phyloP scores from a whole-genome alignment of 768 basidiomycete species.

The Dendrothele bispora region DNA sequence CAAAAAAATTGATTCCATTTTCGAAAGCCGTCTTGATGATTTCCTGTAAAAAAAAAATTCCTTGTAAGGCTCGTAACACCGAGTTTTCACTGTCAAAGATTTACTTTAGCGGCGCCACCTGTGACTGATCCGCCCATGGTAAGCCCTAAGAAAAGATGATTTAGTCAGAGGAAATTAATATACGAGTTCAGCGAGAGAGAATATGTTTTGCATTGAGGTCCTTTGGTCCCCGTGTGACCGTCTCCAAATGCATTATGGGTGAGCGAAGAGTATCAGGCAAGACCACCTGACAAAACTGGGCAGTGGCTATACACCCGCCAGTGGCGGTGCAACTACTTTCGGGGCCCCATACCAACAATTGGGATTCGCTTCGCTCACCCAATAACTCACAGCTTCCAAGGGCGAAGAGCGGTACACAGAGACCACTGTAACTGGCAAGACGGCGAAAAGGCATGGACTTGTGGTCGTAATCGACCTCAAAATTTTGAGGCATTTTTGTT shows the following conservation, averaged over 20 bases:
- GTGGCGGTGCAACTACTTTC: no score
- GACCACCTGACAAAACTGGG: no score
- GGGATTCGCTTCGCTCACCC: no score
- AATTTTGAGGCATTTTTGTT: no score
- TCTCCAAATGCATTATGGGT: no score
- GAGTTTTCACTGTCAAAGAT: slow-evolving; percentile 7
- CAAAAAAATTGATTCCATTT: slow-evolving; percentile 74
- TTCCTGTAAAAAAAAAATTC: slow-evolving; percentile 44
- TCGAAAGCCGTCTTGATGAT: slow-evolving; percentile 80
- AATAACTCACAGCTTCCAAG: slow-evolving; percentile 48
- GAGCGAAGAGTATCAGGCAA: no score
- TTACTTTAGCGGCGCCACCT: slow-evolving; percentile 75
- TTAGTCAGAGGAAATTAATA: background rate
- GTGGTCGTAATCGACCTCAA: slow-evolving; percentile 31
- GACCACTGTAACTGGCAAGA: slow-evolving; percentile 48
- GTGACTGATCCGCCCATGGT: slow-evolving; percentile 63
- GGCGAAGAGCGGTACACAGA: slow-evolving; percentile 55
- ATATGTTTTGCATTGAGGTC: no score
- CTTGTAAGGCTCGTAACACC: background rate
- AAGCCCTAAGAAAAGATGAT: slow-evolving; percentile 33
- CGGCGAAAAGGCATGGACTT: slow-evolving; percentile 46
- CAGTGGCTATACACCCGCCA: no score
- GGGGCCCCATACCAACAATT: no score
- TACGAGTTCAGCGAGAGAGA: no score
- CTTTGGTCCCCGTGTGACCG: no score